Base-by-base conservation (phyloP, 2,329 filamentous ascomycete genomes). In the Coniochaeta sp. region DNA sequence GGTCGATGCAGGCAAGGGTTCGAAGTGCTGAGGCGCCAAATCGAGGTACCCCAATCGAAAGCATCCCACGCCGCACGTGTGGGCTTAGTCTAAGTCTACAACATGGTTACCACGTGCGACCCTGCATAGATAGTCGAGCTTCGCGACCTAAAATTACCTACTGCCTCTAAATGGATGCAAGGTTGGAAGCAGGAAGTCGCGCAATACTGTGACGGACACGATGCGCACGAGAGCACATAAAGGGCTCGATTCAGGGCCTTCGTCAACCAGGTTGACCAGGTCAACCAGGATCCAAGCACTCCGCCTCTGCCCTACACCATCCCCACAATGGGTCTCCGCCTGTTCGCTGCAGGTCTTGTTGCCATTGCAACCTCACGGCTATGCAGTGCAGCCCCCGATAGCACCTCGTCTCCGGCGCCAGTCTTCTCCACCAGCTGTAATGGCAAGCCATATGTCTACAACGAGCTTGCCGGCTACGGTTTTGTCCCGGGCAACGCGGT, bases 401-500 rank as follows among this genome's bases (percentile, higher is more conserved):
- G 12, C 47, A 52, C 22, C 14, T 16, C 47, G 11, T 16, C 47
- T 2, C 47, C 9, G 12, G 47, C 47, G n/a, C 47, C 47, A 2
- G 47, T 52, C 12, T 52, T 52, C 47, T 52, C 66, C 44, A 71
- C 67, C n/a, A 70, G 65, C 5, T 89, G 87, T 71, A 84, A 82
- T 64, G 83, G 83, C 57, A 79, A 84, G 63, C 77, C 73, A 0
- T 90, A 88, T 67, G 77, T 81, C n/a, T 91, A 91, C 69, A 75
- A 87, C 58, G 78, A 81, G 61, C 80, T 91, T 11, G 86, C 84
- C 5, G 88, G 88, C 11, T 90, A 86, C 67, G 88, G 88, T 6
- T 80, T 77, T 60, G 72, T 90, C 3, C 73, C 81, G 0, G 77
- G 78, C 34, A 78, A 86, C 66, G 79, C 81, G 2, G 75, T 79